phyloP scores from a whole-genome alignment of 1,284 basidiomycete species.

The Fomitiporia mediterranea region DNA sequence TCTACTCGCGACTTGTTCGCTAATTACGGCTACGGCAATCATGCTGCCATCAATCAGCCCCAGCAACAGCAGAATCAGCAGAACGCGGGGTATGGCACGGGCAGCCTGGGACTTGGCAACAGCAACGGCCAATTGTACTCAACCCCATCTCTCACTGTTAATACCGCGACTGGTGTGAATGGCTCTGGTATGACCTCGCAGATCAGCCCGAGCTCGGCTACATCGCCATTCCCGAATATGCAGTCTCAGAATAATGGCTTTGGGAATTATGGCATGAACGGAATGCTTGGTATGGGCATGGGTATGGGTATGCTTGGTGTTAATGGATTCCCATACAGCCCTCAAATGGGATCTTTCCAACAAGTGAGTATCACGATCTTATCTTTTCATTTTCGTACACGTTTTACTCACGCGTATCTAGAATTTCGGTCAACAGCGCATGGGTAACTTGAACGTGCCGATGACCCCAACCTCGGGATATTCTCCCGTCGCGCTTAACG shows the following conservation, averaged over 20 bases:
- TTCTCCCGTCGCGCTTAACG: constrained; percentile 66
- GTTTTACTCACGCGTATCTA: constrained; percentile 22
- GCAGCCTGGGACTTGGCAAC: constrained; percentile 19
- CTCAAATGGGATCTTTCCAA: constrained; percentile 62
- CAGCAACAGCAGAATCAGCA: constrained; percentile 38
- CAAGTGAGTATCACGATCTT: constrained; percentile 41
- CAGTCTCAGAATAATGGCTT: constrained; percentile 42
- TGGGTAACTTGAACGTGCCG: constrained; percentile 62
- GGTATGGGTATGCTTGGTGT: constrained; percentile 50
- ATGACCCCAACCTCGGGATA: constrained; percentile 55
- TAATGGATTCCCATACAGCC: constrained; percentile 61
- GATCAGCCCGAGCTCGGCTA: constrained; percentile 59
- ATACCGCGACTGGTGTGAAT: constrained; percentile 54
- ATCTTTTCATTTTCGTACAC: constrained; percentile 4
- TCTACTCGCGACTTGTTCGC: constrained; percentile 57
- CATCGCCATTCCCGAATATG: constrained; percentile 37
- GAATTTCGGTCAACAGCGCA: constrained; percentile 48
- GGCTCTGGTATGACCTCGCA: constrained; percentile 46
- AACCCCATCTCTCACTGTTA: constrained; percentile 62
- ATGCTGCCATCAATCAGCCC: constrained; percentile 55
- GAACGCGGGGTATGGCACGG: constrained; percentile 22
- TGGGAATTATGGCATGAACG: constrained; percentile 68
- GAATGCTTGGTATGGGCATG: constrained; percentile 56
- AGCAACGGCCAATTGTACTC: constrained; percentile 53
- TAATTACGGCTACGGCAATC: constrained; percentile 79